Evolutionary conservation across 2,329 filamentous ascomycete species (phyloP), one percentile per base, ranked within the genome.

Genomic region (Cladobotryum protrusum): DNA sequence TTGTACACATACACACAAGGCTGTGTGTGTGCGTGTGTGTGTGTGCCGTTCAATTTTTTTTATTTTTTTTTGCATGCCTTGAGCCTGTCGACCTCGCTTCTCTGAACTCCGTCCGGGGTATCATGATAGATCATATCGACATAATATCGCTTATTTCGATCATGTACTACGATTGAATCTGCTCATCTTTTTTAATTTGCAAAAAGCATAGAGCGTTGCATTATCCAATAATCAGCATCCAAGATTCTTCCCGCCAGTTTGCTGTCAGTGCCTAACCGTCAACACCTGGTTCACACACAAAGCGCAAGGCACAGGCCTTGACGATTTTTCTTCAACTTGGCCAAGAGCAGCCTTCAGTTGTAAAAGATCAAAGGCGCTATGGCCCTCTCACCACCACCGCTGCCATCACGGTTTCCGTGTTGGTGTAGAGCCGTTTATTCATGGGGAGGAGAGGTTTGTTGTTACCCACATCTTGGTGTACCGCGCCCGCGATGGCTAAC

Each of bases 381-480:
- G 79, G 72, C 73, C 55, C 72, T 75, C 47, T 71, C 75, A 67
- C 76, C 80, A 54, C 77, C 74, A 57, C 72, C 77, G 62, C 72
- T 93, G 56, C 90, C 89, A 12, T 82, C 78, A 62, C 83, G 82
- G 62, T 95, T 95, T 66, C 90, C 90, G 51, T 95, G 89, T 71
- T 95, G 89, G 89, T 91, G 87, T 66, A 82, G 89, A 69, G 90
- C 90, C 36, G 81, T 95, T 40, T 96, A 95, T 68, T 95, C 89
- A 15, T 96, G 89, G 87, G 89, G 89, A 68, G 90, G 90, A 74
- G 90, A 96, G 76, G 82, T 52, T 49, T 41, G 52, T 52, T n/a
- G 37, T 37, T n/a, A n/a, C 14, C 19, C 35, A 34, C 20, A 36
- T 32, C 15, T 20, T 11, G 5, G 15, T 24, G 18, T 34, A 36